A percentile compares a stretch with the other conserved stretches of the same genome.
phyloP scores from a whole-genome alignment of 2,329 filamentous ascomycete species.

The Talaromyces sp. region DNA sequence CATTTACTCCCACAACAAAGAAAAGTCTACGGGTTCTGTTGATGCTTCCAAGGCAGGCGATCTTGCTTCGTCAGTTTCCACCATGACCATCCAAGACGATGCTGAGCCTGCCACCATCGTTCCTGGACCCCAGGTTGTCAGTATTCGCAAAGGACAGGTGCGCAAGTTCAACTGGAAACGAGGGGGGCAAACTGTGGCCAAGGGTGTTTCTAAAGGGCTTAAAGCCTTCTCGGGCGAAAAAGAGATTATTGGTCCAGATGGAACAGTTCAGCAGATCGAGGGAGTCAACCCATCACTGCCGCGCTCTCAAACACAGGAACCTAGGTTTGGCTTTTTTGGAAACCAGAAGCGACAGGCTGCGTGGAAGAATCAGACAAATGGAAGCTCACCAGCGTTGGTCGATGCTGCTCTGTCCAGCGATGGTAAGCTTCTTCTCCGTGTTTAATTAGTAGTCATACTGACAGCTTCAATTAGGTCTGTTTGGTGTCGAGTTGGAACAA shows the following conservation, averaged over 20 bases:
- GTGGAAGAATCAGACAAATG: constrained; percentile 39
- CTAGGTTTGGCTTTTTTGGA: constrained; percentile 65
- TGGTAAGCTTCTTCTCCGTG: constrained; percentile 28
- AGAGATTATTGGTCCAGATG: constrained; percentile 26
- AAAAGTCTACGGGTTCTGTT: constrained; percentile 44
- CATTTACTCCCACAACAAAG: constrained; percentile 53
- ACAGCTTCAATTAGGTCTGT: constrained; percentile 49
- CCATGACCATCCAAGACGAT: constrained; percentile 58
- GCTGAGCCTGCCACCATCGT: constrained; percentile 54
- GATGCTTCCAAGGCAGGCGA: constrained; percentile 43
- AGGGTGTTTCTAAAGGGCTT: constrained; percentile 89
- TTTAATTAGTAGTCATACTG: not conserved
- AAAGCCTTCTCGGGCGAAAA: constrained; percentile 74
- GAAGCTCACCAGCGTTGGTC: constrained; percentile 39
- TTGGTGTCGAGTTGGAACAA: constrained; percentile 82
- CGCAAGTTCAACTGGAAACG: constrained; percentile 99
- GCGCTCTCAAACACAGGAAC: constrained; percentile 40
- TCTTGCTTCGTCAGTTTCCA: constrained; percentile 56
- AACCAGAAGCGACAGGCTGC: constrained; percentile 42
- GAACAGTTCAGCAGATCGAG: constrained; percentile 18
- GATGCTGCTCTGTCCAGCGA: constrained; percentile 29
- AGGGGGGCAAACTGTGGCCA: constrained; percentile 85
- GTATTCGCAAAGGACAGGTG: constrained; percentile 86
- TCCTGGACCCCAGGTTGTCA: constrained; percentile 84
- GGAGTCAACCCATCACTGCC: constrained; percentile 27